Evolutionary conservation across 805 yeast genomes (phyloP), one percentile per base, ranked within the genome.

Genomic region (Limtongia smithiae): DNA sequence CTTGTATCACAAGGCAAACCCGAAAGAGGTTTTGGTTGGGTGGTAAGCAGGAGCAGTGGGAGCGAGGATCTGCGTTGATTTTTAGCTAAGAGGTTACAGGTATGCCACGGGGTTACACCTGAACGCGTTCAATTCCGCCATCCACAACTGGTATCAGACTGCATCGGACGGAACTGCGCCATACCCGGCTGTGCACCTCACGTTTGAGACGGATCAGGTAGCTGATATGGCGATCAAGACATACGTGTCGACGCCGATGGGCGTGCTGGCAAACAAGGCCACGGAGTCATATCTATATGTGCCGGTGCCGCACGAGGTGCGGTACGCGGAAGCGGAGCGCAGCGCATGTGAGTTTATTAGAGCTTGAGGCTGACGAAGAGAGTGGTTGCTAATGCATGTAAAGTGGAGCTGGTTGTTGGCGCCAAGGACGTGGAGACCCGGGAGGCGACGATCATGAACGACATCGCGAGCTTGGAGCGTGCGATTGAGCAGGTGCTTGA

Each of bases 81-180:
- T 17, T 25, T 20, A 50, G n/a, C 18, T 20, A 9, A 18, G 28
- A 11, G n/a, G 4, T 1, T 14, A 36, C 15, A 53, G 57, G 57
- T 54, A 55, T 40, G 65, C 74, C 22, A 72, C 83, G 15, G 70
- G 73, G 41, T 70, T 76, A 17, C 73, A 72, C 57, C 76, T 86
- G 55, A 90, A 85, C 68, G 75, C 79, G 47, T 78, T 83, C 65
- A 79, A 89, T 12, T 86, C 86, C 8, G 74, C 85, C 57, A 81
- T 87, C 62, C 95, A 87, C 65, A 91, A 83, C 62, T 83, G 85
- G 63, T 87, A 83, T 70, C 81, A 82, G 61, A 83, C 85, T 49
- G 68, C 48, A n/a, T 22, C 75, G 15, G 83, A 80, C 62, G 80
- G 88, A 51, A 80, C 88, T 3, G 77, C 65, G 63, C 93, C 94